Evolutionary conservation across 2,329 filamentous ascomycete species (phyloP).

Genomic region (Madurella fahalii): DNA sequence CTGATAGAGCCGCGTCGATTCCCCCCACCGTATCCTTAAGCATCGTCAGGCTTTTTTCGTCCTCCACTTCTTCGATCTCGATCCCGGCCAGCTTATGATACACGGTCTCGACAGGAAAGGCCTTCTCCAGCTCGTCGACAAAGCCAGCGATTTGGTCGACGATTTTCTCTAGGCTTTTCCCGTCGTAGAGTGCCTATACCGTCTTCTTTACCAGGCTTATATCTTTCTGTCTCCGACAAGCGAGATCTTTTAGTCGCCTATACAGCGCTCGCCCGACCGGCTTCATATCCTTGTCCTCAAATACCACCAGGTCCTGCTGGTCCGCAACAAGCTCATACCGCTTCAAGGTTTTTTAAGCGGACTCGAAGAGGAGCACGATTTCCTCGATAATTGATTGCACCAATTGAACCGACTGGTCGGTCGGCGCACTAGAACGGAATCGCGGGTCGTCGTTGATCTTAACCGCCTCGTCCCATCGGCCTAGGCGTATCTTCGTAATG

Average conservation of each 20-base stretch:
- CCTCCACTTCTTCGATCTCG: constrained; percentile 26
- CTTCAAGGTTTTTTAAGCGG: constrained; percentile 22
- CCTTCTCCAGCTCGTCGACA: constrained; percentile 28
- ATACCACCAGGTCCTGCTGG: constrained; percentile 10
- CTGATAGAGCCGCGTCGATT: constrained; percentile 18
- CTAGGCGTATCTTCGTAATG: constrained; percentile 30
- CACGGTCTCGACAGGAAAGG: constrained; percentile 19
- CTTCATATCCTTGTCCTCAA: constrained; percentile 1
- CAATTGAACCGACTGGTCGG: constrained; percentile 15
- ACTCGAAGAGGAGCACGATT: constrained; percentile 27
- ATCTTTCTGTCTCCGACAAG: constrained; percentile 17
- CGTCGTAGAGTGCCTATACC: constrained; percentile 26
- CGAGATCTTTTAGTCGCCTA: constrained; percentile 4
- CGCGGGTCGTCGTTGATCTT: constrained; percentile 5
- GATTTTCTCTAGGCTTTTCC: constrained; percentile 22
- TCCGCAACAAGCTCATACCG: constrained; percentile 20
- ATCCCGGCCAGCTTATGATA: constrained; percentile 17
- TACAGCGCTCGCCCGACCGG: background rate
- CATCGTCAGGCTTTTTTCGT: constrained; percentile 22
- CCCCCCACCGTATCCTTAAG: constrained; percentile 14
- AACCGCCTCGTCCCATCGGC: constrained; percentile 34
- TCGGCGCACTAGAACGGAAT: constrained; percentile 18
- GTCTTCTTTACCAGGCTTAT: constrained; percentile 22
- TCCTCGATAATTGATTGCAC: constrained; percentile 25
- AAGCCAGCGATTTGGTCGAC: constrained; percentile 23